Evolutionary conservation across 2,329 filamentous ascomycete genomes (phyloP).

Genomic region (Phialemoniopsis sp.): DNA sequence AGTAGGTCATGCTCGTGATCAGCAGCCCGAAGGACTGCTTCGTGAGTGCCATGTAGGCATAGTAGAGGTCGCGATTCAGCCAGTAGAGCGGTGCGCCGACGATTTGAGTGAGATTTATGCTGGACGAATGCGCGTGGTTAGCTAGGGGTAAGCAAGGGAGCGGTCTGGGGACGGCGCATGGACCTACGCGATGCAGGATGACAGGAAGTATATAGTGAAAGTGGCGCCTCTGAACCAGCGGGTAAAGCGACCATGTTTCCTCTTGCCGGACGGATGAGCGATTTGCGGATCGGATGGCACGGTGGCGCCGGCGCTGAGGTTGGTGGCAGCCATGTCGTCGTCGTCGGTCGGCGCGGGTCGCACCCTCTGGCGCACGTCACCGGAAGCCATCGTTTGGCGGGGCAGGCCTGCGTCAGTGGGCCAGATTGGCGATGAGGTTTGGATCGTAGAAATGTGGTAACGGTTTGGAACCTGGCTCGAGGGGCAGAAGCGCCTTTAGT

Average conservation of each 20-base stretch:
- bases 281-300: slow-evolving; percentile 7
- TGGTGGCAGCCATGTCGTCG: slow-evolving; percentile 21
- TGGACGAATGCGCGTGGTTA: slow-evolving; percentile 21
- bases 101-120: slow-evolving; percentile 68
- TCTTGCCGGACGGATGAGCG: slow-evolving; percentile 50
- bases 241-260: slow-evolving; percentile 44
- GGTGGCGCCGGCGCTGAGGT: slow-evolving; percentile 13
- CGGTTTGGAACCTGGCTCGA: too few species aligned
- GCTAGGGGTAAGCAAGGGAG: background rate
- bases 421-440: too few species aligned
- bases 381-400: slow-evolving; percentile 6
- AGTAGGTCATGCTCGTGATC: slow-evolving; percentile 75
- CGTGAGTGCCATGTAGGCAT: slow-evolving; percentile 82
- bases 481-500: too few species aligned
- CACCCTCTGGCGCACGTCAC: slow-evolving; percentile 29
- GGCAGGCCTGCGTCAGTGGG: too few species aligned
- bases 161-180: background rate
- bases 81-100: slow-evolving; percentile 73
- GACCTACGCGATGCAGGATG: slow-evolving; percentile 44
- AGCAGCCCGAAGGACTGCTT: slow-evolving; percentile 80
- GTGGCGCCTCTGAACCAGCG: slow-evolving; percentile 49
- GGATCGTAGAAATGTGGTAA: too few species aligned
- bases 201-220: slow-evolving; percentile 47
- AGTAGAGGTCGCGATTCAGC: slow-evolving; percentile 72
- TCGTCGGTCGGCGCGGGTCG: slow-evolving; percentile 6